Conservation (phyloP, 2,329 filamentous ascomycete species). For the Phaeoacremonium minimum region DNA sequence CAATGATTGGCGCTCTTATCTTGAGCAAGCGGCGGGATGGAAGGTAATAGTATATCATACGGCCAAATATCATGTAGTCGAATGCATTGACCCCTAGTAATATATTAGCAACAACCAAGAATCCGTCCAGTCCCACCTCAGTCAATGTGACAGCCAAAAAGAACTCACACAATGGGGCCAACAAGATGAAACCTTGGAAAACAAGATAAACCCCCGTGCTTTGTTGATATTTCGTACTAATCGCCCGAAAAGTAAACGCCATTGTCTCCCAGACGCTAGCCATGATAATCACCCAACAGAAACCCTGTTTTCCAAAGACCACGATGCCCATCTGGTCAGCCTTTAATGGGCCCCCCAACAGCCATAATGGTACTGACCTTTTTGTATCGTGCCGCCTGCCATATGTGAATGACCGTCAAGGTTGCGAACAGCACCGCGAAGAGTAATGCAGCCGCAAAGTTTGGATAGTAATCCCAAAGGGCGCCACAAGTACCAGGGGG, state of each 20-base stretch:
- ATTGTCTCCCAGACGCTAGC: constrained; percentile 24
- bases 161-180: constrained; percentile 21
- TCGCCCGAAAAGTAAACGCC: constrained; percentile 20
- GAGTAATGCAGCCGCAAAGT: constrained; percentile 20
- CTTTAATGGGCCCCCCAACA: too few relatives aligned
- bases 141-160: not conserved
- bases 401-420: constrained; percentile 12
- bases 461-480: constrained; percentile 26
- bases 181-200: constrained; percentile 21
- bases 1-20: constrained; percentile 29
- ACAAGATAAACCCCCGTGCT: constrained; percentile 15
- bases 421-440: constrained; percentile 21
- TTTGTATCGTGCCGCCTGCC: constrained; percentile 15
- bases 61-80: constrained; percentile 38
- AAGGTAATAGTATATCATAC: constrained; percentile 38
- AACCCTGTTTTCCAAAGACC: constrained; percentile 18
- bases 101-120: too few relatives aligned
- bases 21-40: constrained; percentile 28
- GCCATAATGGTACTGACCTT: constrained; percentile 13
- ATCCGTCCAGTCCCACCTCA: too few relatives aligned
- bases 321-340: too few relatives aligned
- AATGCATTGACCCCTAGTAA: constrained; percentile 39
- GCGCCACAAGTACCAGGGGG: constrained; percentile 23
- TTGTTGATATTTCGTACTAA: constrained; percentile 21
- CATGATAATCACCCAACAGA: constrained; percentile 31